Evolutionary conservation across 2,329 filamentous ascomycete species (phyloP).

Genomic region (Didymosphaeria variabile): DNA sequence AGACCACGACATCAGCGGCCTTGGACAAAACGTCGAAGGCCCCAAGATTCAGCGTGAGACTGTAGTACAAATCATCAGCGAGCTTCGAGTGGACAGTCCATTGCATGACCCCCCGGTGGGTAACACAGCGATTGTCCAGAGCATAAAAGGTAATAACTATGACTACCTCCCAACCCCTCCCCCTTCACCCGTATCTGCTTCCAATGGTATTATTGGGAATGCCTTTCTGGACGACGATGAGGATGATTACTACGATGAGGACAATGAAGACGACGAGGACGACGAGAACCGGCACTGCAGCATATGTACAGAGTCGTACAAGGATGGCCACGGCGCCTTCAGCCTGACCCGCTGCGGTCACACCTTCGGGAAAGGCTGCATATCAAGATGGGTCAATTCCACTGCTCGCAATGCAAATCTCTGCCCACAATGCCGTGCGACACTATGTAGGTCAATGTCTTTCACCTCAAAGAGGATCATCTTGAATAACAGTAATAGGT

Average conservation of each 20-base stretch:
- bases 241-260: conserved; percentile 2
- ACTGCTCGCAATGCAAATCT: conserved; percentile 20
- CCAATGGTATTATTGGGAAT: not conserved
- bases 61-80: not conserved
- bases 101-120: not conserved
- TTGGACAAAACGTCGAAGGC: conserved; percentile 12
- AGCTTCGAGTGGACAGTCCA: not conserved
- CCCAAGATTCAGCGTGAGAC: not conserved
- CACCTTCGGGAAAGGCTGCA: conserved; percentile 22
- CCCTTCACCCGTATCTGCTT: not conserved
- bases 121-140: not conserved
- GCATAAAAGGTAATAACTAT: not conserved
- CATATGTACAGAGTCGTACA: conserved; percentile 23
- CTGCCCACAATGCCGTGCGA: conserved; percentile 25
- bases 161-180: not conserved
- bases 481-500: not conserved
- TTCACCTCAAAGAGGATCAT: too few species aligned
- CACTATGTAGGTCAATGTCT: conserved; percentile 14
- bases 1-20: conserved; percentile 21
- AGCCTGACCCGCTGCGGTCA: conserved; percentile 20
- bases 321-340: conserved; percentile 18
- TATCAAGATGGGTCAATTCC: conserved; percentile 24
- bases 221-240: not conserved
- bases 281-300: conserved; percentile 16
- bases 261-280: not conserved